Evolutionary conservation across 2,329 filamentous ascomycete genomes (phyloP).

Genomic region (Trichoderma endophyticum): DNA sequence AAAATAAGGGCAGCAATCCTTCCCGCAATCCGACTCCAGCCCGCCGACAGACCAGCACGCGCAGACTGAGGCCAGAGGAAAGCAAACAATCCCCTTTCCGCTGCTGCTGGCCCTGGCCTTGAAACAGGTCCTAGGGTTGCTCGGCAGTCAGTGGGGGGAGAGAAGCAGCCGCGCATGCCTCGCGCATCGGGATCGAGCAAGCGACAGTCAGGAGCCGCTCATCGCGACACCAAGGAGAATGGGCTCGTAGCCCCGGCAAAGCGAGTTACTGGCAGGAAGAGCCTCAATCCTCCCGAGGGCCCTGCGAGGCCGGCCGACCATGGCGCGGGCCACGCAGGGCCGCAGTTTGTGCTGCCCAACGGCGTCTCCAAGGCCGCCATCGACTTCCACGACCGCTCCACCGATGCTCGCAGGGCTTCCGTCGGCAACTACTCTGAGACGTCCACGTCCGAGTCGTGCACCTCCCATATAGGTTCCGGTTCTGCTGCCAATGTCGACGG

Average conservation of each 20-base stretch:
- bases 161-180: constrained; percentile 53
- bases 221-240: constrained; percentile 77
- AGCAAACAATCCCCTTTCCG: constrained; percentile 21
- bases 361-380: constrained; percentile 32
- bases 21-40: background rate
- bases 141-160: constrained; percentile 34
- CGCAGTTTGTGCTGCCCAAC: constrained; percentile 31
- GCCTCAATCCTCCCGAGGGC: constrained; percentile 43
- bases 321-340: constrained; percentile 31
- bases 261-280: constrained; percentile 43
- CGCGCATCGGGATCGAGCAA: constrained; percentile 56
- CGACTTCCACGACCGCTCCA: constrained; percentile 39
- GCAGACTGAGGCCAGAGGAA: constrained; percentile 1
- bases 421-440: constrained; percentile 52
- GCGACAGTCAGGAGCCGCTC: constrained; percentile 60
- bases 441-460: constrained; percentile 51
- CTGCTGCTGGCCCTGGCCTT: constrained; percentile 38
- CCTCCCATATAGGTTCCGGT: constrained; percentile 37
- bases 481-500: constrained; percentile 38
- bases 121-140: constrained; percentile 35
- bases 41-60: background rate
- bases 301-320: constrained; percentile 35
- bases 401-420: constrained; percentile 47
- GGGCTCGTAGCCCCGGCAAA: constrained; percentile 65
- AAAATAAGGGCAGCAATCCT: background rate